A percentile compares a stretch with the other conserved stretches of the same genome.
These are phyloP conservation scores for Cinchona pubescens DNA, from an alignment of 257 asterid species.

Conservation along the genomic window DNA sequence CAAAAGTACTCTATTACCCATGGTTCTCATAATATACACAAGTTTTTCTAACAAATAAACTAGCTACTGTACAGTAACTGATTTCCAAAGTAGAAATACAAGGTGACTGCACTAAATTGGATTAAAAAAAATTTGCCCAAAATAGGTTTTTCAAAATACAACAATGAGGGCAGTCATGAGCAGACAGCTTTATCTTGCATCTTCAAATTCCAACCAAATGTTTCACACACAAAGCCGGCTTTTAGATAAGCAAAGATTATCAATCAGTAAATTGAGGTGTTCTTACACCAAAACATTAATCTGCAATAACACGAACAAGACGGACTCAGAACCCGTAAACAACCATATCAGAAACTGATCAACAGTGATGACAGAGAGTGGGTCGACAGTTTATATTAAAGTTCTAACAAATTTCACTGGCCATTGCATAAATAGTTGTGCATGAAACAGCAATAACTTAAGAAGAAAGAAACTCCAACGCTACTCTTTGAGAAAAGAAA, in stretches of 20 bases:
- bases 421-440: neutral
- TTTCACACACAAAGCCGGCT: neutral
- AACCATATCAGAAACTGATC: neutral
- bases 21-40: neutral
- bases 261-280: neutral
- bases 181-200: neutral
- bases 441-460: neutral
- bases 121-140: too few relatives aligned
- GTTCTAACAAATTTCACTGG: neutral
- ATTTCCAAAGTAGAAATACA: neutral
- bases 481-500: neutral
- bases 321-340: neutral
- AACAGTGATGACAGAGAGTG: neutral
- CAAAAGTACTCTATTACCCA: neutral
- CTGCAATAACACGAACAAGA: neutral
- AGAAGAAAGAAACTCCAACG: neutral
- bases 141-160: too few relatives aligned
- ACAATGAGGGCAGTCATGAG: neutral
- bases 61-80: neutral
- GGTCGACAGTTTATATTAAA: neutral
- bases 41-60: neutral
- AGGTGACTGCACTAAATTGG: neutral
- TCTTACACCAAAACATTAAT: constrained; percentile 1
- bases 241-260: neutral
- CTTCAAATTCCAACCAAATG: neutral